Conservation (phyloP, 2,329 filamentous ascomycete genomes). For the Aspergillus bombycis region DNA sequence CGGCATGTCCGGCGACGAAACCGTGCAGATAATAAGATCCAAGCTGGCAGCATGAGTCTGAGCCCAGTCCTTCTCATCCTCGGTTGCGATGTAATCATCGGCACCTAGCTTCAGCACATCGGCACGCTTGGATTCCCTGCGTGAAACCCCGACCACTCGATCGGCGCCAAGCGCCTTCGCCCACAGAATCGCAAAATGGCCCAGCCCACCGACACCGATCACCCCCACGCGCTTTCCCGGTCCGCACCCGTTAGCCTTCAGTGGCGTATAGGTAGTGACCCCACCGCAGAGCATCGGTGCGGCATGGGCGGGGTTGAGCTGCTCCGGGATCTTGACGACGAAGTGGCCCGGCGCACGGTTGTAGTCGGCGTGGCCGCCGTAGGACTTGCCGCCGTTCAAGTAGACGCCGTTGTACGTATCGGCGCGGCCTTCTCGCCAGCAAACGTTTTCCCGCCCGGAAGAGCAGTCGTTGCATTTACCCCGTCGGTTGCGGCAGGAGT, state of each 20-base stretch:
- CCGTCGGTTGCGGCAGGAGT: slow-evolving; percentile 49
- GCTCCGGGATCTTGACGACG: slow-evolving; percentile 60
- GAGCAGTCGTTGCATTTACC: too few relatives aligned
- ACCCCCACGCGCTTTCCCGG: slow-evolving; percentile 74
- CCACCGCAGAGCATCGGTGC: slow-evolving; percentile 80
- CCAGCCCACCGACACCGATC: slow-evolving; percentile 73
- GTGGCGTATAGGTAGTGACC: slow-evolving; percentile 71
- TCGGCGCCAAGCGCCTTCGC: slow-evolving; percentile 73
- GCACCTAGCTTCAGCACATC: slow-evolving; percentile 61
- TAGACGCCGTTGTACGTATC: slow-evolving; percentile 38
- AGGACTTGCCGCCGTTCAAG: slow-evolving; percentile 62
- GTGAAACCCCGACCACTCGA: slow-evolving; percentile 60
- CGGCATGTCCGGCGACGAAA: slow-evolving; percentile 52
- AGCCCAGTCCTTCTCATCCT: slow-evolving; percentile 59
- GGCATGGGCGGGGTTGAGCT: slow-evolving; percentile 53
- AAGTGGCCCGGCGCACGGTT: slow-evolving; percentile 62
- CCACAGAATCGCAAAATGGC: slow-evolving; percentile 73
- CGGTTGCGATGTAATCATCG: slow-evolving; percentile 59
- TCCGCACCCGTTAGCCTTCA: slow-evolving; percentile 68
- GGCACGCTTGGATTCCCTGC: slow-evolving; percentile 52
- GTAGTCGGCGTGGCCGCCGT: slow-evolving; percentile 67
- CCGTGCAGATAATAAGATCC: slow-evolving; percentile 61
- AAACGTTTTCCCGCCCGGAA: too few relatives aligned
- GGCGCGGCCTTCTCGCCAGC: slow-evolving; percentile 7
- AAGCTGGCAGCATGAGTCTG: slow-evolving; percentile 51